Evolutionary conservation across 75 land plant species (phyloP), one percentile per base, ranked within the genome.

Genomic region (Larix kaempferi): DNA sequence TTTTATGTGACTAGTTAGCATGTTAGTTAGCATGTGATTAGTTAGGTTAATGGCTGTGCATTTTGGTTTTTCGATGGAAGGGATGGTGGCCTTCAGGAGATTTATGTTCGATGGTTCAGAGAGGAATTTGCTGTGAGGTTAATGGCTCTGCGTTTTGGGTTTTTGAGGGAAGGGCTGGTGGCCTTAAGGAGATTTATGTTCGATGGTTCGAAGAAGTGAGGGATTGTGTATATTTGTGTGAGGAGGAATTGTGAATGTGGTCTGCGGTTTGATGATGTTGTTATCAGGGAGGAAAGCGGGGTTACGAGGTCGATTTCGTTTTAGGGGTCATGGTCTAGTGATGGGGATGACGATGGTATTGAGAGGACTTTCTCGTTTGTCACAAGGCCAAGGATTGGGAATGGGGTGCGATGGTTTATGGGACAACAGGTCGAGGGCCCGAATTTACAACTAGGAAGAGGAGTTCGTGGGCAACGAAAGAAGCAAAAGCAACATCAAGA

Each of bases 351-450:
- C 16, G 74, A 77, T 15, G 79, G 62, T 15, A 52, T 84, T 59
- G 65, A 82, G 49, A 82, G 57, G 56, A 84, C 86, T 26, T 73
- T 77, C 15, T 58, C n/a, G 73, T 84, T 84, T 77, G 41, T 81
- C 49, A 76, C 65, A 58, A 74, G 86, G 60, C 74, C 76, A 15
- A 79, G 59, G 37, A 73, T 84, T 62, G 56, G 82, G 59, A 73
- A 56, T 37, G 81, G 86, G 86, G 71, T 21, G 71, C 71, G 71
- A 6, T 35, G 33, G 44, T 27, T 67, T 67, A 7, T 5, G 41
- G 71, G 49, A 14, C 44, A 19, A 10, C 71, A 67, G 71, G 71
- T 21, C 8, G 19, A 67, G 71, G 71, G 22, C 37, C 19, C 71
- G 71, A 39, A 49, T 67, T 37, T 37, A 41, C 44, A 41, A 41